Base-by-base conservation (phyloP, 2,329 filamentous ascomycete species). In the Coniochaeta sp. region DNA sequence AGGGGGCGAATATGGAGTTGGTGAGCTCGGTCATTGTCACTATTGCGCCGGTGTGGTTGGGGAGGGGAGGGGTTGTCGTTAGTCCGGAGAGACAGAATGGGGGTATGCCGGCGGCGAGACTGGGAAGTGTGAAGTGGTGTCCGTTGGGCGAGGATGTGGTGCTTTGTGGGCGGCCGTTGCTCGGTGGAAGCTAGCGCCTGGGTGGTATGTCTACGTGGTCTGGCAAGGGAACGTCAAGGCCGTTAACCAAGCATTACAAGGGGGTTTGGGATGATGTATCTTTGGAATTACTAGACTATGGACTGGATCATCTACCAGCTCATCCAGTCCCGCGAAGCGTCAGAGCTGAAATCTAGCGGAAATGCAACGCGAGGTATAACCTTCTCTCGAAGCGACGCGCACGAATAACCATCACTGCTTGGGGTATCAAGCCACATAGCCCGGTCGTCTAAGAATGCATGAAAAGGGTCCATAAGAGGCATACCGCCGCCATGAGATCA, bases 11-110 rank as follows among this genome's bases (percentile, higher is more conserved):
- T 60, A 73, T 81, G 14, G 60, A 65, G n/a, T 71, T 91, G 8
- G 75, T 76, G 38, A 79, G 89, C 63, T 86, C 86, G 2, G 84
- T 96, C 48, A 87, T 97, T 60, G 77, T 96, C 53, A 96, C 92
- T 0, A 83, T 96, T 61, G 91, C 92, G 3, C 92, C 92, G 8
- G 89, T 84, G 0, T 97, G 90, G 81, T 75, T 97, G n/a, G 92
- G 92, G 1, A 76, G 80, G 54, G 89, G 88, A 2, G 90, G 90
- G 7, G 88, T 96, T 9, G 76, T 83, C 10, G 89, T 96, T 3
- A 85, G 82, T 46, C 92, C 91, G 2, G 74, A 81, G 81, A 30
- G 77, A 75, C 35, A 69, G 2, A 64, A 74, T 16, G 81, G 78
- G 3, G 70, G 78, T 4, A 67, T 79, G 47, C 76, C 86, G 6